Conservation (phyloP, 257 asterid genomes). For the Hygrophila difformis region DNA sequence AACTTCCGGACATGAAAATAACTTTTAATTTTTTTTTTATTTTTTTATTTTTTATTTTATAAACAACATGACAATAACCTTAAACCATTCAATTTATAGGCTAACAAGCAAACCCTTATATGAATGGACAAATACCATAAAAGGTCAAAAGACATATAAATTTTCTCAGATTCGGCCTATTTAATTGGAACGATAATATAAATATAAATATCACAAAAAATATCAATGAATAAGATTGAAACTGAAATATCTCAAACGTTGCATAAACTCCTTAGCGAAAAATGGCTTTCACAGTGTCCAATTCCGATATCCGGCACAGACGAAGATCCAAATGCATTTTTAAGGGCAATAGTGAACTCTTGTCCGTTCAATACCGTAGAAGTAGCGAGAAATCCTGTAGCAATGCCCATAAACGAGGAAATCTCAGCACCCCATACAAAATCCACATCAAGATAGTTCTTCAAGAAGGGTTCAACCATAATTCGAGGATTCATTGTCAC, state of each 20-base stretch:
- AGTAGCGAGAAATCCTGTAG: slow-evolving; percentile 22
- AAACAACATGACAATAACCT: no score
- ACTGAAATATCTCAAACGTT: slow-evolving; percentile 8
- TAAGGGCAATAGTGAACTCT: slow-evolving; percentile 22
- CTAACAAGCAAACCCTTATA: no score
- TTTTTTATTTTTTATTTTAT: no score
- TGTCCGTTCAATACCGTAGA: slow-evolving; percentile 21
- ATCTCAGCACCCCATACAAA: background rate
- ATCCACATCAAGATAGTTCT: background rate
- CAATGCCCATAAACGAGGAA: slow-evolving; percentile 25
- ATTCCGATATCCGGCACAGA: slow-evolving; percentile 24
- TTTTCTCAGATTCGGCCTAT: no score
- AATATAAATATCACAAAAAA: no score
- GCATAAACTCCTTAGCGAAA: slow-evolving; percentile 24
- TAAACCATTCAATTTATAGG: no score
- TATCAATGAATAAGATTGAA: no score
- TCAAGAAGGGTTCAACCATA: background rate
- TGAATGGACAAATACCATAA: no score
- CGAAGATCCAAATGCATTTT: slow-evolving; percentile 1
- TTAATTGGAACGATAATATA: no score
- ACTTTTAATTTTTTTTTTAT: no score
- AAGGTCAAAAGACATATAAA: no score
- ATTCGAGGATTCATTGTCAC: background rate
- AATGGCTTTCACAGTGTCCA: slow-evolving; percentile 23
- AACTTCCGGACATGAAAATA: no score